phyloP scores from a whole-genome alignment of 164 flowering plant genomes.

The Warburgia ugandensis region DNA sequence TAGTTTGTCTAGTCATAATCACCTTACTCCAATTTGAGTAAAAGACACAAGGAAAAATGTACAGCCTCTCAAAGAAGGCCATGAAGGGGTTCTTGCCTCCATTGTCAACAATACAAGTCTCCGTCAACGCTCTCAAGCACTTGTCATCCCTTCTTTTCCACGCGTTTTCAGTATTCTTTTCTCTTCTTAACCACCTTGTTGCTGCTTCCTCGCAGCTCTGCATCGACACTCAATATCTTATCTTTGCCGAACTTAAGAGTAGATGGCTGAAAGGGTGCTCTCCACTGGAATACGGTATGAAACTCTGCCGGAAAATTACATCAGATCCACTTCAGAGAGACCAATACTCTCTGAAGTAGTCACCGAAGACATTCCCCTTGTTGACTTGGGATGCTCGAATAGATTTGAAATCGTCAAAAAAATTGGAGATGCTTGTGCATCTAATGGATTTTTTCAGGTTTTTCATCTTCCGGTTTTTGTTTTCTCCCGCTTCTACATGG shows the following conservation, averaged over 20 bases:
- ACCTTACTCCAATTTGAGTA: too few species aligned
- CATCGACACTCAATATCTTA: neutral
- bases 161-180: too few species aligned
- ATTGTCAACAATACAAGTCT: too few species aligned
- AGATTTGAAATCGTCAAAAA: constrained; percentile 18
- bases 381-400: constrained; percentile 38
- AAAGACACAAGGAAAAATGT: too few species aligned
- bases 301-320: constrained; percentile 19
- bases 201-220: neutral
- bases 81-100: too few species aligned
- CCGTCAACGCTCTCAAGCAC: too few species aligned
- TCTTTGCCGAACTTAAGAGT: neutral
- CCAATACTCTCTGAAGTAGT: constrained; percentile 50
- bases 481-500: neutral
- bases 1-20: too few species aligned
- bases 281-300: neutral
- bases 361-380: constrained; percentile 37
- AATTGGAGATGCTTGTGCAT: constrained; percentile 44
- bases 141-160: too few species aligned
- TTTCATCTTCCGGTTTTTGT: neutral
- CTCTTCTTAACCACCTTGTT: too few species aligned
- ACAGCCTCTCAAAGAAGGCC: too few species aligned
- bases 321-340: constrained; percentile 58
- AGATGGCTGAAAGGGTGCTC: constrained; percentile 1
- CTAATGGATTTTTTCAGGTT: constrained; percentile 62